phyloP scores from a whole-genome alignment of 306 rosid species.

The Fragaria ananassa region DNA sequence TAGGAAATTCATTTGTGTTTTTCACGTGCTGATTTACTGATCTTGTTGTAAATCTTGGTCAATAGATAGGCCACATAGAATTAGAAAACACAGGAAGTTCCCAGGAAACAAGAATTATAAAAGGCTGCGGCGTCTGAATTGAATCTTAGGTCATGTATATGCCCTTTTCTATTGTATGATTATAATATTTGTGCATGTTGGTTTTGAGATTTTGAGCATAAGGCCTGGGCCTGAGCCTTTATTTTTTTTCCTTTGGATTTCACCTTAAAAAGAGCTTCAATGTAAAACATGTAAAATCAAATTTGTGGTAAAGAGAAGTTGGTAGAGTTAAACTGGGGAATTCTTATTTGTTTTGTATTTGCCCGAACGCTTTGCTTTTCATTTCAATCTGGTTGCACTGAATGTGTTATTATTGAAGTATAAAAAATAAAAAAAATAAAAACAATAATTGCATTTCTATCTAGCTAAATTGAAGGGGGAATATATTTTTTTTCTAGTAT shows the following conservation, averaged over 20 bases:
- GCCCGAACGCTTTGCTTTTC: not conserved
- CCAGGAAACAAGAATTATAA: not conserved
- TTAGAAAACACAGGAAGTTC: not conserved
- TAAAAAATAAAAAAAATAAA: too few species aligned
- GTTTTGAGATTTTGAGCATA: not conserved
- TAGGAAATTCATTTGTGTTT: not conserved
- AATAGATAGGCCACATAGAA: not conserved
- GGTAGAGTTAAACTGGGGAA: not conserved
- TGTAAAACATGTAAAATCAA: too few species aligned
- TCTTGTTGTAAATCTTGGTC: not conserved
- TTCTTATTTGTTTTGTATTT: not conserved
- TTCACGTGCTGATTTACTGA: conserved; percentile 7
- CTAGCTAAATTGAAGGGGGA: too few species aligned
- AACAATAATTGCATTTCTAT: not conserved
- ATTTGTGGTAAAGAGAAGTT: not conserved
- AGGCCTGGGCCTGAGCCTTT: too few species aligned
- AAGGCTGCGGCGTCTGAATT: not conserved
- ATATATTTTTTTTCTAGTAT: too few species aligned
- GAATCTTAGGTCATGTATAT: not conserved
- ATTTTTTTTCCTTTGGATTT: too few species aligned
- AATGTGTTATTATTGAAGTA: not conserved
- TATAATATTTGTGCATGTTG: not conserved
- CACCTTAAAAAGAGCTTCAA: too few species aligned
- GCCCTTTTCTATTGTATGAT: not conserved
- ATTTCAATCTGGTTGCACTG: not conserved